A percentile compares a stretch with the other conserved stretches of the same genome.
Evolutionary conservation across 495 filamentous ascomycete species (phyloP).

Genomic region (Lichina pygmaea): DNA sequence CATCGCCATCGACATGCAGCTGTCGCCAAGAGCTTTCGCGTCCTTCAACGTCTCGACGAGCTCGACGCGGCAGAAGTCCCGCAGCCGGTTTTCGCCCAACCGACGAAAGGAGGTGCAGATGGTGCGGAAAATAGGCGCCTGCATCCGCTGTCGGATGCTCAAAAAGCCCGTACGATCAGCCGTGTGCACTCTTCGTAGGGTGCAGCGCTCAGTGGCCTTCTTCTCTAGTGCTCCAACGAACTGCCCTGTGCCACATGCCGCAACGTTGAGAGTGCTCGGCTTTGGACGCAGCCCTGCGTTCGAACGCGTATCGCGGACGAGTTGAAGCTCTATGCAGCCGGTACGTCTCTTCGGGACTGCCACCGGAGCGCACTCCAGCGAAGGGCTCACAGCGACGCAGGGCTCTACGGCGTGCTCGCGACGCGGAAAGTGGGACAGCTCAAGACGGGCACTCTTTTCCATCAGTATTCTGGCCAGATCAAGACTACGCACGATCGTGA

Average conservation of each 20-base stretch:
- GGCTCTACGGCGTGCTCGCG: slow-evolving; percentile 39
- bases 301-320: slow-evolving; percentile 48
- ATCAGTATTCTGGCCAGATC: slow-evolving; percentile 29
- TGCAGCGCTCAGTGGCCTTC: neutral
- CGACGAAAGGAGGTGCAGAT: slow-evolving; percentile 57
- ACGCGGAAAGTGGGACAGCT: slow-evolving; percentile 34
- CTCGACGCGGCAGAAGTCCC: slow-evolving; percentile 25
- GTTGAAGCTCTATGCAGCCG: slow-evolving; percentile 43
- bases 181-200: neutral
- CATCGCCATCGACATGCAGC: slow-evolving; percentile 27
- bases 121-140: slow-evolving; percentile 56
- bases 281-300: slow-evolving; percentile 62
- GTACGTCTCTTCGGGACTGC: slow-evolving; percentile 9
- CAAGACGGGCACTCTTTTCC: slow-evolving; percentile 26
- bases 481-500: slow-evolving; percentile 45
- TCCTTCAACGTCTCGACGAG: slow-evolving; percentile 24
- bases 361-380: neutral
- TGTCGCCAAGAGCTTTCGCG: slow-evolving; percentile 26
- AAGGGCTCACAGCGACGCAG: slow-evolving; percentile 7
- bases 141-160: slow-evolving; percentile 64
- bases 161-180: slow-evolving; percentile 37
- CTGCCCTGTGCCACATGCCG: slow-evolving; percentile 60
- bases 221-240: slow-evolving; percentile 34
- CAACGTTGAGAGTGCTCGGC: slow-evolving; percentile 45
- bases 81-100: slow-evolving; percentile 38